Conservation (phyloP, 2,329 filamentous ascomycete genomes). For the Chrysoporthe cubensis region DNA sequence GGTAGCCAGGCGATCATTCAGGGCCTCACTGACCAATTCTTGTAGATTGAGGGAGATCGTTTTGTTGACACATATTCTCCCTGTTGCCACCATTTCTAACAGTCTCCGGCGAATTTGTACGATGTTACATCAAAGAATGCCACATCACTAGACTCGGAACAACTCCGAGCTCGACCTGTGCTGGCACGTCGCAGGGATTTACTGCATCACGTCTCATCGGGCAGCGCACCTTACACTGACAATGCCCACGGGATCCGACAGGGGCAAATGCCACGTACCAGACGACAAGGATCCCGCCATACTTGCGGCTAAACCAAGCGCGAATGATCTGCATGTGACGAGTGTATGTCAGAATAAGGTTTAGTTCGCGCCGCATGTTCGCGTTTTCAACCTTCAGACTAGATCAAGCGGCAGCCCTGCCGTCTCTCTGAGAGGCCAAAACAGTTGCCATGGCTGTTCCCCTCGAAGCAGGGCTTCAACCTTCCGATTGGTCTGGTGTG, state of each 20-base stretch:
- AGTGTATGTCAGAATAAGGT: background rate
- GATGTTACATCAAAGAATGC: background rate
- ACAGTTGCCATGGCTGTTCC: background rate
- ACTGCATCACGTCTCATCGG: background rate
- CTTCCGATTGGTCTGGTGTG: constrained; percentile 12
- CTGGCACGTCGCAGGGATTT: background rate
- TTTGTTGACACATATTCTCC: too few relatives aligned
- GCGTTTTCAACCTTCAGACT: background rate
- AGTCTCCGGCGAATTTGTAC: background rate
- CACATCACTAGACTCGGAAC: too few relatives aligned
- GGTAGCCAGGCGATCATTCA: too few relatives aligned
- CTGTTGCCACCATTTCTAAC: background rate
- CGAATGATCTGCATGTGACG: background rate
- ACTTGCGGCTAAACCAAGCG: background rate
- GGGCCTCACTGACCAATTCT: too few relatives aligned
- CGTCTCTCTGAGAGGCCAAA: background rate
- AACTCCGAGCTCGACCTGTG: too few relatives aligned
- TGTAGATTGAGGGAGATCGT: too few relatives aligned
- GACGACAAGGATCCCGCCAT: background rate
- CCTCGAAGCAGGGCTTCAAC: constrained; percentile 16
- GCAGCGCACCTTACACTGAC: background rate
- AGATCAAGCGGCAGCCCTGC: background rate
- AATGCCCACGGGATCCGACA: background rate
- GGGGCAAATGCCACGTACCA: background rate
- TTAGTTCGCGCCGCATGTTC: background rate